Evolutionary conservation across 2,329 filamentous ascomycete genomes (phyloP), one percentile per base, ranked within the genome.

Genomic region (Apiospora sp.): DNA sequence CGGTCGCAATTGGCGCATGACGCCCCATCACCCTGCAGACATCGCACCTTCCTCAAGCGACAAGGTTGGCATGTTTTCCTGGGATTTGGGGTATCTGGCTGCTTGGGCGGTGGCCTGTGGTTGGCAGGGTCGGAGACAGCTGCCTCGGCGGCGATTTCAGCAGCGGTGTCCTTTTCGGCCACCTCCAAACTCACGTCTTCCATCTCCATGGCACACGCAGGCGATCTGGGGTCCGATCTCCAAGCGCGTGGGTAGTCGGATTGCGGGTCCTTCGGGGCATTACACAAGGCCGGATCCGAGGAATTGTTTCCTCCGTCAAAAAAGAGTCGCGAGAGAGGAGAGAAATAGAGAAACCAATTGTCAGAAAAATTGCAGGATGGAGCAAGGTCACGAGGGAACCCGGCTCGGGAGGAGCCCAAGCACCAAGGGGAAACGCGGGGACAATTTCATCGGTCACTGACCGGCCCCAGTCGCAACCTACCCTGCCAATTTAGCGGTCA

Each of bases 1-100:
- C 88, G 86, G 74, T 89, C 87, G 80, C 88, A 90, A 80, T 89
- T 90, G 80, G 86, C 86, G 79, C 88, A 90, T 5, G 73, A 87
- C 81, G 69, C 86, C 83, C 54, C 86, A 86, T 16, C 84, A 82
- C 48, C 88, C 87, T 77, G 90, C 81, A 72, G 71, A 61, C 88
- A 90, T 68, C 88, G 87, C 27, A 90, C 88, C 80, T 90, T 90
- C 77, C 88, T 86, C 61, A 74, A 24, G 30, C 73, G 73, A 72
- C 73, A 74, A 14, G 73, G 73, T 43, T 74, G 73, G n/a, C 73
- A 74, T 37, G 72, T 74, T 22, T 51, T 58, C 19, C 68, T 49
- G 19, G 46, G 68, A 24, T 34, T 49, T 16, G 48, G 44, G 67
- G 54, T 43, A 71, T 79, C 80, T n/a, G 79, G 77, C 67, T 80